Evolutionary conservation across 805 yeast species (phyloP), one percentile per base, ranked within the genome.

Genomic region (Myxozyma sirexii): DNA sequence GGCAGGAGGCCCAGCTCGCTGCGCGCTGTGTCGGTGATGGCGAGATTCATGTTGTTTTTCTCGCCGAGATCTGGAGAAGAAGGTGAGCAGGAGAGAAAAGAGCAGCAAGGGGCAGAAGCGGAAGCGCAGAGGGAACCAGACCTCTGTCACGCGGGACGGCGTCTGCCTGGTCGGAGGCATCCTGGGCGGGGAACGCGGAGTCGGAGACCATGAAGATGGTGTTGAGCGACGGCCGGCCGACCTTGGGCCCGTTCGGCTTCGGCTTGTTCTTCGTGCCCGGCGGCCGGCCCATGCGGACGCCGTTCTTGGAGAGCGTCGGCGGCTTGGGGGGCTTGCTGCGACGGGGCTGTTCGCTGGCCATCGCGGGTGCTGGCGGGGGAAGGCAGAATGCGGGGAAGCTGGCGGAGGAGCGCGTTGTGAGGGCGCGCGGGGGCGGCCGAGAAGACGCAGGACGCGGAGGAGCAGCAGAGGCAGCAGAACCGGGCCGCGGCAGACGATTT

Each of bases 191-290:
- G 15, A 27, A 35, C 35, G 21, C 44, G 24, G 43, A 57, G 50
- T 46, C 50, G 24, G 56, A 57, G 45, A 60, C 46, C 57, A 52
- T 59, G 54, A 59, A 59, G 39, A 59, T 59, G 26, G 52, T 48
- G 43, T 35, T 50, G 26, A 59, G 50, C 38, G 63, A 54, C 51
- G 63, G 63, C 21, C 63, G 45, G 24, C 63, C 63, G 41, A 59
- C 63, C 41, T 56, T 59, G 26, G 63, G 63, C 4, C 63, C 63
- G 50, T 56, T 51, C 6, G 63, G 63, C 38, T 56, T 59, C 4
- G 57, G 60, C 54, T 56, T 55, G 50, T 59, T 59, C 47, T 59
- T 59, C 13, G 63, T 55, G 31, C 63, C 63, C 7, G 63, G 63
- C 33, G 63, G 63, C 13, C 63, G 21, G 45, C 63, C 63, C 59